Evolutionary conservation across 768 basidiomycete genomes (phyloP).

Genomic region (Kondoa malvinella): DNA sequence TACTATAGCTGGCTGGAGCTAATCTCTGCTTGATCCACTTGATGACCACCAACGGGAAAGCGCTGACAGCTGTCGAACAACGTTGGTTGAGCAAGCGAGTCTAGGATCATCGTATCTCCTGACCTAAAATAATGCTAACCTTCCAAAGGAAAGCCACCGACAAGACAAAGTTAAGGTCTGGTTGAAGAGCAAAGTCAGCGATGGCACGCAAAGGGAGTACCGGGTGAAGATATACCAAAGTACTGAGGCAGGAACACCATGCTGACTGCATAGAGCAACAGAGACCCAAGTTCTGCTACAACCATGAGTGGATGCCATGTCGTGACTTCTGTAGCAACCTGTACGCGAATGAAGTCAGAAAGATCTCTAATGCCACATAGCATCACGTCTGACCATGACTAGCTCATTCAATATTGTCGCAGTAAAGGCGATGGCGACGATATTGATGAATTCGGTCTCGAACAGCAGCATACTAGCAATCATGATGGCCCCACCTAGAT

Average conservation of each 20-base stretch:
- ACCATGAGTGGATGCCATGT: conserved; percentile 82
- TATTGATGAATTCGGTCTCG: conserved; percentile 92
- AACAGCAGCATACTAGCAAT: conserved; percentile 89
- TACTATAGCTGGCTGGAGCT: conserved; percentile 84
- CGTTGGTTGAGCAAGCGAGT: too few relatives aligned
- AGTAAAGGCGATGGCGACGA: conserved; percentile 95
- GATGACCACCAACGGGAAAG: conserved; percentile 76
- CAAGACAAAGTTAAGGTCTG: conserved; percentile 79
- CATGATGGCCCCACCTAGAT: conserved; percentile 86
- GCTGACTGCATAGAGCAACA: conserved; percentile 71
- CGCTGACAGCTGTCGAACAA: conserved; percentile 48
- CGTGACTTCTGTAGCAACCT: not conserved
- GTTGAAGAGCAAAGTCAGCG: conserved; percentile 2
- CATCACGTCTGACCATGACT: conserved; percentile 56
- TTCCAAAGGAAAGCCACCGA: conserved; percentile 82
- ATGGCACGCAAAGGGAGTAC: not conserved
- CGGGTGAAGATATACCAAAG: conserved; percentile 52
- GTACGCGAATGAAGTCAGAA: not conserved
- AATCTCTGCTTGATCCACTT: conserved; percentile 70
- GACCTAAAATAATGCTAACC: conserved; percentile 66
- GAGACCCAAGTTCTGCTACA: conserved; percentile 70
- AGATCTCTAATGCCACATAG: not conserved
- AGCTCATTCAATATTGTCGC: conserved; percentile 89
- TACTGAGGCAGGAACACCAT: conserved; percentile 91
- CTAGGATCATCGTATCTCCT: not conserved